These are phyloP conservation scores for Volvox africanus DNA, from an alignment of 139 green algal genomes.

Conservation along the genomic window DNA sequence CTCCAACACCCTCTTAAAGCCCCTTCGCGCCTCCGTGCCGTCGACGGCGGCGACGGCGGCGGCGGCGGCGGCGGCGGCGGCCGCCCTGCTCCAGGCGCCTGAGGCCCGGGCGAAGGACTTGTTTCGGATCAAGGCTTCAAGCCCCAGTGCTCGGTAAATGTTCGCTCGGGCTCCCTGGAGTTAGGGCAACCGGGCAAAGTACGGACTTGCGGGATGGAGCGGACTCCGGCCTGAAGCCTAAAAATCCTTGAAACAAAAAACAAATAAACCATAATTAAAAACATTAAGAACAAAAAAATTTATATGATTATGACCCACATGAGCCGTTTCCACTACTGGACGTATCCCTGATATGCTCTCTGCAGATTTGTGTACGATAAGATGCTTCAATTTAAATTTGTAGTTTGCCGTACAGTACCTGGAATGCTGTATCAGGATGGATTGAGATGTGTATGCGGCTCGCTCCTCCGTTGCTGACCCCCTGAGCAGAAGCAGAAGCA, in stretches of 20 bases:
- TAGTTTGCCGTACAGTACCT: background rate
- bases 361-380: no score
- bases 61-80: background rate
- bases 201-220: no score
- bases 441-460: slow-evolving; percentile 6
- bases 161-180: slow-evolving; percentile 31
- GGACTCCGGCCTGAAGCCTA: no score
- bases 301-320: no score
- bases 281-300: no score
- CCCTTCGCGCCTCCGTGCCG: background rate
- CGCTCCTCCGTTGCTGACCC: background rate
- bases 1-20: background rate
- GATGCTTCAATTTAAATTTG: no score
- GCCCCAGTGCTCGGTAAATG: slow-evolving; percentile 27
- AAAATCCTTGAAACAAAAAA: no score
- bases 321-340: no score
- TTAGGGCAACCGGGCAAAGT: no score
- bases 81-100: background rate
- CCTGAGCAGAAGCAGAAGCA: background rate
- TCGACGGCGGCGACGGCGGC: background rate
- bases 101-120: background rate
- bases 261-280: no score
- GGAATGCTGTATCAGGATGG: slow-evolving; percentile 33
- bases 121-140: slow-evolving; percentile 5
- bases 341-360: no score